These are phyloP conservation scores for Xylaria castorea DNA, from an alignment of 495 filamentous ascomycete species.

Conservation along the genomic window DNA sequence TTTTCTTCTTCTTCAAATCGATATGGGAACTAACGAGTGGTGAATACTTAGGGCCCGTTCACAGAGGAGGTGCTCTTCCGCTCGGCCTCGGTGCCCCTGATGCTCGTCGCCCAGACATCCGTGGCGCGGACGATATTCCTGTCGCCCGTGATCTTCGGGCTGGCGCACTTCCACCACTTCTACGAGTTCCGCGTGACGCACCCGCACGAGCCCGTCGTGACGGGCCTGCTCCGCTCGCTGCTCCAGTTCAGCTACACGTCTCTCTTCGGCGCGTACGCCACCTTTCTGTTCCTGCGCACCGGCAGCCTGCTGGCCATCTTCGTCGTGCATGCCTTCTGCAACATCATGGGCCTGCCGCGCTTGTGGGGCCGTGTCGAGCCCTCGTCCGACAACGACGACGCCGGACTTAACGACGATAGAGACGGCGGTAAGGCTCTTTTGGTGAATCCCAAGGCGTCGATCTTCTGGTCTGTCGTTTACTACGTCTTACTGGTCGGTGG, in stretches of 20 bases:
- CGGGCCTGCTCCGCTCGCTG: slow-evolving; percentile 70
- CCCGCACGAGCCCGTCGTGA: slow-evolving; percentile 66
- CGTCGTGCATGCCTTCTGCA: slow-evolving; percentile 86
- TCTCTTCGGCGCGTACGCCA: slow-evolving; percentile 90
- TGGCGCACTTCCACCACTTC: slow-evolving; percentile 94
- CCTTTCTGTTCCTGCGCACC: slow-evolving; percentile 88
- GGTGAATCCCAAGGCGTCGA: slow-evolving; percentile 24
- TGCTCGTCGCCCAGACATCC: slow-evolving; percentile 72
- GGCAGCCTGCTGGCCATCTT: slow-evolving; percentile 78
- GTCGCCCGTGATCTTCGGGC: slow-evolving; percentile 89
- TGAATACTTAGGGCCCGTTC: slow-evolving; percentile 71
- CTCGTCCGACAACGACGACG: slow-evolving; percentile 30
- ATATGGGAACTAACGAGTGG: slow-evolving; percentile 1
- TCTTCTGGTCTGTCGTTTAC: slow-evolving; percentile 77
- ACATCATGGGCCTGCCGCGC: slow-evolving; percentile 87
- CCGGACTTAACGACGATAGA: slow-evolving; percentile 20
- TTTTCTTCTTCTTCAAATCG: not conserved
- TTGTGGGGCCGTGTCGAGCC: slow-evolving; percentile 78
- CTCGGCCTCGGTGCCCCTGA: slow-evolving; percentile 79
- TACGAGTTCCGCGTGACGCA: slow-evolving; percentile 90
- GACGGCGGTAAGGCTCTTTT: slow-evolving; percentile 1
- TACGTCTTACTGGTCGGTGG: slow-evolving; percentile 77
- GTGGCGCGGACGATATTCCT: slow-evolving; percentile 71
- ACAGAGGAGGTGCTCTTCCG: slow-evolving; percentile 96
- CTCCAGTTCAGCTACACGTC: slow-evolving; percentile 94